Conservation (phyloP, 306 rosid genomes). For the Hippophae tibetana region DNA sequence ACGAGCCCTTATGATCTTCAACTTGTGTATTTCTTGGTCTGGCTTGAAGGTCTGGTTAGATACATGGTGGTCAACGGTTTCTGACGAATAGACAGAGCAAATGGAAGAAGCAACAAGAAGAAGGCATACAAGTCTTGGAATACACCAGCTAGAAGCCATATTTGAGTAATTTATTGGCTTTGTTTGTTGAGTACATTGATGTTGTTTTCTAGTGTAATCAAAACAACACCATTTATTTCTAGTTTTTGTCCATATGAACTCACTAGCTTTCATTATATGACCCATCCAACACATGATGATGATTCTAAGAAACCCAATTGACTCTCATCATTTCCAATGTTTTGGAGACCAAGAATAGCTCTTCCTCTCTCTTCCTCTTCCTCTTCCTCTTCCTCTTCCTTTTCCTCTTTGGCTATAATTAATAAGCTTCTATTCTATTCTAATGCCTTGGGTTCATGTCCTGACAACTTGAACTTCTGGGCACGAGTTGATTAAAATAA, state of each 20-base stretch:
- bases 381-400: slow-evolving; percentile 23
- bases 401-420: slow-evolving; percentile 13
- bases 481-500: slow-evolving; percentile 34
- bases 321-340: slow-evolving; percentile 52
- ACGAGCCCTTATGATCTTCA: slow-evolving; percentile 42
- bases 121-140: slow-evolving; percentile 41
- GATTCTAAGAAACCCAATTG: slow-evolving; percentile 27
- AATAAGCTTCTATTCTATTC: slow-evolving; percentile 14
- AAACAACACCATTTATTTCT: slow-evolving; percentile 28
- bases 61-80: slow-evolving; percentile 17
- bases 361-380: slow-evolving; percentile 5
- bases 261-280: slow-evolving; percentile 18
- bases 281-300: slow-evolving; percentile 31
- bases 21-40: slow-evolving; percentile 39
- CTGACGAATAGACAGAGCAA: slow-evolving; percentile 39
- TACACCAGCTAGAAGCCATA: slow-evolving; percentile 63
- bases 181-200: slow-evolving; percentile 41
- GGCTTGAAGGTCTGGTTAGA: slow-evolving; percentile 53
- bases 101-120: slow-evolving; percentile 39
- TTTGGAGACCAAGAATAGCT: slow-evolving; percentile 25
- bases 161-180: slow-evolving; percentile 25
- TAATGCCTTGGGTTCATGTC: slow-evolving; percentile 28
- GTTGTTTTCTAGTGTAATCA: slow-evolving; percentile 35
- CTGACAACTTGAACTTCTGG: slow-evolving; percentile 38
- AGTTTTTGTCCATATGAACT: slow-evolving; percentile 31